Evolutionary conservation across 1,139 yeast species (phyloP), one percentile per base, ranked within the genome.

Genomic region (Arxiozyma slooffiae): DNA sequence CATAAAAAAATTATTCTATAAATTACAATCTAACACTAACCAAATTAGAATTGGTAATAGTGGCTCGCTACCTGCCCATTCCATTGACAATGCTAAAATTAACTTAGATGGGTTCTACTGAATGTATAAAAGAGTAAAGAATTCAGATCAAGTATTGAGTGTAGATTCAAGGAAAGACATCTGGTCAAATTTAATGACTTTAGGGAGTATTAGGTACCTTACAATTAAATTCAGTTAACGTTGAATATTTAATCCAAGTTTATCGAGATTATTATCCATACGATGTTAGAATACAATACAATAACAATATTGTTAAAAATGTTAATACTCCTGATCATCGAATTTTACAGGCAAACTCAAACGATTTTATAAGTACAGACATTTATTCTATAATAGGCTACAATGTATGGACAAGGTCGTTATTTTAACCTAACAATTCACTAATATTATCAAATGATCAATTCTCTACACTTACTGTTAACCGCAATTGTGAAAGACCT

Each of bases 321-420:
- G 21, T 4, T 21, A 39, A 20, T 24, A 4, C 18, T 14, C 17
- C 23, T 39, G 17, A 22, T 11, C 6, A 6, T 18, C 22, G 1
- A 39, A 14, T 8, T 39, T 5, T 20, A 4, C 9, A 20, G 1
- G 16, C 36, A 16, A 30, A 16, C 4, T 30, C n/a, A 11, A 6
- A 34, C 1, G 40, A 44, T 37, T 44, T 44, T 36, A 18, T 30
- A 38, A n/a, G 51, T 41, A 49, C 56, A 11, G 62, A 60, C 37
- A 49, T 60, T 24, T 64, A 60, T 40, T 49, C 52, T 7, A 50
- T 56, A 38, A 52, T 60, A 22, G 65, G 59, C 17, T 68, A 71
- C 53, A 67, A 67, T 1, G 57, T 72, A 26, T 75, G 74, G 0
- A 61, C 67, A 16, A 61, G 57, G 43, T 72, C 76, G 75, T 52